These are phyloP conservation scores for Inonotus hispidus DNA, from an alignment of 1,284 basidiomycete species.

Conservation along the genomic window DNA sequence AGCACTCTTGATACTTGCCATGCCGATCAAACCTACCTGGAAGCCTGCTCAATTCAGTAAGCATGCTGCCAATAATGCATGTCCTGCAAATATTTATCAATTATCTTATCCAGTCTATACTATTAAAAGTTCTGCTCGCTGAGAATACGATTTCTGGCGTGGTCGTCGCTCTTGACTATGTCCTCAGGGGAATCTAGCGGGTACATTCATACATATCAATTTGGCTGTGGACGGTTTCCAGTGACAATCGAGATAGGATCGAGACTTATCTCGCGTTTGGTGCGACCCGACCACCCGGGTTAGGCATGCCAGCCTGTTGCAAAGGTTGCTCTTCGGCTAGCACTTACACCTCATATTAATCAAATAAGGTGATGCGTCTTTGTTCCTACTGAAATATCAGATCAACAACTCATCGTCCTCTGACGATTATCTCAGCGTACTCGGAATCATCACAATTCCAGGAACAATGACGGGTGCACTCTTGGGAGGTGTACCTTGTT, in stretches of 20 bases:
- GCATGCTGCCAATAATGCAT: constrained; percentile 20
- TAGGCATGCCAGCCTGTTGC: constrained; percentile 77
- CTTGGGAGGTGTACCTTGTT: constrained; percentile 69
- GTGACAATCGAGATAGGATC: constrained; percentile 77
- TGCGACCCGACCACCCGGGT: constrained; percentile 68
- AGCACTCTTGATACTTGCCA: constrained; percentile 71
- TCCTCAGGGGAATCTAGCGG: constrained; percentile 62
- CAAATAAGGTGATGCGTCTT: constrained; percentile 63
- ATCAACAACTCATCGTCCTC: not conserved
- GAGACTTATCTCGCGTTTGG: constrained; percentile 83
- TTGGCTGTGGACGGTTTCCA: constrained; percentile 24
- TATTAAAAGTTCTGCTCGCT: constrained; percentile 62
- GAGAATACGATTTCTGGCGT: constrained; percentile 74
- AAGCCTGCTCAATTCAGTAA: constrained; percentile 73
- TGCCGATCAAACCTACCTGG: constrained; percentile 73
- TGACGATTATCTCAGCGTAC: constrained; percentile 44
- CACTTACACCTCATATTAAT: constrained; percentile 76
- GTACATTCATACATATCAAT: not conserved
- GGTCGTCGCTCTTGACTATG: constrained; percentile 59
- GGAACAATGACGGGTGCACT: constrained; percentile 89
- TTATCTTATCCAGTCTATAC: not conserved
- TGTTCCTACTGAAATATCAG: not conserved
- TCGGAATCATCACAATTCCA: constrained; percentile 73
- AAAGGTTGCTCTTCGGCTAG: constrained; percentile 66
- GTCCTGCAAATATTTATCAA: not conserved